Percentiles rank a stretch among this genome's conserved stretches.
phyloP scores from a whole-genome alignment of 2,329 filamentous ascomycete species.

The Domatiomyces globalis region DNA sequence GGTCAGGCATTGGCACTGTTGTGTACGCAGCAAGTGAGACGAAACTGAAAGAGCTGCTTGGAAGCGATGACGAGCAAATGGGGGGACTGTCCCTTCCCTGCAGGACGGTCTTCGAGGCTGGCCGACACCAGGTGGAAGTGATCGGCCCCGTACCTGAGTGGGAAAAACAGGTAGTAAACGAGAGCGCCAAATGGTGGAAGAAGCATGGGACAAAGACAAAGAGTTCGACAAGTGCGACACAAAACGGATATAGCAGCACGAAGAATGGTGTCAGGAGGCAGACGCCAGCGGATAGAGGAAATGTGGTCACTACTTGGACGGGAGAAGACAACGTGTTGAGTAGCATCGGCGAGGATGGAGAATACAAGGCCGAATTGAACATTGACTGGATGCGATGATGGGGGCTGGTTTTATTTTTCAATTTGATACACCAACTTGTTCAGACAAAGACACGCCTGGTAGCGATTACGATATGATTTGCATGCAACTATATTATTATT shows the following conservation, averaged over 20 bases:
- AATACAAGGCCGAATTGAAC: slow-evolving; percentile 18
- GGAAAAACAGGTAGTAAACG: slow-evolving; percentile 32
- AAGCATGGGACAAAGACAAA: slow-evolving; percentile 7
- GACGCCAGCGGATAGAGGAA: not conserved
- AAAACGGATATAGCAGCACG: not conserved
- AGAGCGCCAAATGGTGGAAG: slow-evolving; percentile 35
- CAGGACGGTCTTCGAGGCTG: slow-evolving; percentile 32
- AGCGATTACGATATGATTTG: not conserved
- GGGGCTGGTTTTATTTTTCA: not conserved
- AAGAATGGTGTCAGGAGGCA: not conserved
- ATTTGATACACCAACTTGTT: too few species aligned
- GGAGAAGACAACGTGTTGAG: slow-evolving; percentile 16
- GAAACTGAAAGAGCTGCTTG: slow-evolving; percentile 32
- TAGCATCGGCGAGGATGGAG: slow-evolving; percentile 17
- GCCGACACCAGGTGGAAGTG: slow-evolving; percentile 38
- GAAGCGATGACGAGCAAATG: slow-evolving; percentile 36
- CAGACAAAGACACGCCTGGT: not conserved
- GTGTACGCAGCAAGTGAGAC: slow-evolving; percentile 39
- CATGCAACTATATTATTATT: too few species aligned
- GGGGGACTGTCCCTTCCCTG: slow-evolving; percentile 29
- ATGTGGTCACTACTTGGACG: slow-evolving; percentile 10
- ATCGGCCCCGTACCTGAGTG: slow-evolving; percentile 35
- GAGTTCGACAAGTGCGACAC: not conserved
- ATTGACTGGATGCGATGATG: slow-evolving; percentile 18
- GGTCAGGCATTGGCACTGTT: slow-evolving; percentile 40